Percentiles rank a stretch among this genome's conserved stretches.
These are phyloP conservation scores for Grosmannia penicillata DNA, from an alignment of 2,329 filamentous ascomycete genomes.

Conservation along the genomic window DNA sequence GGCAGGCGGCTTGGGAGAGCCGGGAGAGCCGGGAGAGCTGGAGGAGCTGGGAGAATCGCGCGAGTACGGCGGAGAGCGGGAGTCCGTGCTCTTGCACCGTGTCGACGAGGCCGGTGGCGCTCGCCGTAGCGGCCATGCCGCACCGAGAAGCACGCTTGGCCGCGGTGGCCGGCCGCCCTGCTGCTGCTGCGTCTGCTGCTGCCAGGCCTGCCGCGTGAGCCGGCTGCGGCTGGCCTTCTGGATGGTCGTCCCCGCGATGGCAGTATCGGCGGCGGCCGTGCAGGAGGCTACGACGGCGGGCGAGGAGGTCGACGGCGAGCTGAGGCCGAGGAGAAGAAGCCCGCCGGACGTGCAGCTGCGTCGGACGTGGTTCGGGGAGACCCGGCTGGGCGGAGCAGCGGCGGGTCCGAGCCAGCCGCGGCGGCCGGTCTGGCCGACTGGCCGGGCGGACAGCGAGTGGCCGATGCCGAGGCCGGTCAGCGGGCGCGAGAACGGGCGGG, in stretches of 20 bases:
- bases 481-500: not conserved
- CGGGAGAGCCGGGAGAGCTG: too few species aligned
- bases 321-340: slow-evolving; percentile 33
- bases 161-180: slow-evolving; percentile 5
- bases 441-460: slow-evolving; percentile 2
- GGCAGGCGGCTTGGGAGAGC: too few species aligned
- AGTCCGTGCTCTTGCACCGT: slow-evolving; percentile 5
- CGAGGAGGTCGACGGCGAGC: slow-evolving; percentile 22
- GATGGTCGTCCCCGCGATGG: slow-evolving; percentile 12
- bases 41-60: too few species aligned
- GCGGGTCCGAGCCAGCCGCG: not conserved
- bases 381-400: not conserved
- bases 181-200: slow-evolving; percentile 11
- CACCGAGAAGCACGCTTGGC: too few species aligned
- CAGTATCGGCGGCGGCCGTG: slow-evolving; percentile 22
- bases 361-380: slow-evolving; percentile 24
- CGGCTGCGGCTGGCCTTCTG: slow-evolving; percentile 17
- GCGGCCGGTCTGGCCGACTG: not conserved
- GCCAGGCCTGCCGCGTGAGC: slow-evolving; percentile 22
- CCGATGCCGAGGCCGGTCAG: slow-evolving; percentile 5
- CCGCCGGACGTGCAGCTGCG: slow-evolving; percentile 40
- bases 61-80: too few species aligned
- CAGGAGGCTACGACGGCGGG: slow-evolving; percentile 24
- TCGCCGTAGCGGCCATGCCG: not conserved
- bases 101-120: too few species aligned